Conservation (phyloP, 1,139 yeast genomes). For the Diutina scorzettiae region DNA sequence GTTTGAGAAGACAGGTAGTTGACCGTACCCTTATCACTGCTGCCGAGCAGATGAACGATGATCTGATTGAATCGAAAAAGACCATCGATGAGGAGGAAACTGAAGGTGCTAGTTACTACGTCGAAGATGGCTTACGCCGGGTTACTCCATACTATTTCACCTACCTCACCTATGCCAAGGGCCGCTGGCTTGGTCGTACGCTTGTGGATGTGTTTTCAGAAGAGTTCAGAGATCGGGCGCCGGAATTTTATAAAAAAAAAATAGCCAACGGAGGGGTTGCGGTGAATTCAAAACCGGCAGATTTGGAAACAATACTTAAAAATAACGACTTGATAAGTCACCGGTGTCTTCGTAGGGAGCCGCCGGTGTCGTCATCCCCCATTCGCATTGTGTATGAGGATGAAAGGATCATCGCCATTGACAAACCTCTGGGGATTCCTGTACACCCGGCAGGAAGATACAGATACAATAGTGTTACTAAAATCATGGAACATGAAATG, state of each 20-base stretch:
- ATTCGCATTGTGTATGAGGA: slow-evolving; percentile 70
- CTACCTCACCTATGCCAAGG: slow-evolving; percentile 81
- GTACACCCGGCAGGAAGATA: slow-evolving; percentile 95
- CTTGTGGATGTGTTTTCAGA: slow-evolving; percentile 66
- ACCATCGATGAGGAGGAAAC: slow-evolving; percentile 39
- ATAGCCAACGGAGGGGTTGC: slow-evolving; percentile 65
- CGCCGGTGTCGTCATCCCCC: slow-evolving; percentile 65
- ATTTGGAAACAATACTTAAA: slow-evolving; percentile 49
- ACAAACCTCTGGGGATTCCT: slow-evolving; percentile 92
- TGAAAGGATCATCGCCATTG: slow-evolving; percentile 71
- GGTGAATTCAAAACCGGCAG: slow-evolving; percentile 55
- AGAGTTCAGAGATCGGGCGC: slow-evolving; percentile 77
- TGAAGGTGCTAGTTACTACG: slow-evolving; percentile 37
- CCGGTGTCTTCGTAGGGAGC: slow-evolving; percentile 81
- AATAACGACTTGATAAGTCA: slow-evolving; percentile 85
- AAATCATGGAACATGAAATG: slow-evolving; percentile 57
- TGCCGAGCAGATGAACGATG: slow-evolving; percentile 16
- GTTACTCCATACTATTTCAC: slow-evolving; percentile 83
- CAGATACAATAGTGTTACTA: slow-evolving; percentile 79
- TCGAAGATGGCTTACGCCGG: slow-evolving; percentile 54
- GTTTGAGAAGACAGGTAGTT: slow-evolving; percentile 31
- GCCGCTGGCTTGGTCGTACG: slow-evolving; percentile 79
- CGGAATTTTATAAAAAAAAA: slow-evolving; percentile 54
- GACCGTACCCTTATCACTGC: slow-evolving; percentile 31
- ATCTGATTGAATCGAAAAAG: slow-evolving; percentile 17